These are phyloP conservation scores for Tolypocladium ophioglossoides DNA, from an alignment of 2,329 filamentous ascomycete genomes.

Conservation along the genomic window DNA sequence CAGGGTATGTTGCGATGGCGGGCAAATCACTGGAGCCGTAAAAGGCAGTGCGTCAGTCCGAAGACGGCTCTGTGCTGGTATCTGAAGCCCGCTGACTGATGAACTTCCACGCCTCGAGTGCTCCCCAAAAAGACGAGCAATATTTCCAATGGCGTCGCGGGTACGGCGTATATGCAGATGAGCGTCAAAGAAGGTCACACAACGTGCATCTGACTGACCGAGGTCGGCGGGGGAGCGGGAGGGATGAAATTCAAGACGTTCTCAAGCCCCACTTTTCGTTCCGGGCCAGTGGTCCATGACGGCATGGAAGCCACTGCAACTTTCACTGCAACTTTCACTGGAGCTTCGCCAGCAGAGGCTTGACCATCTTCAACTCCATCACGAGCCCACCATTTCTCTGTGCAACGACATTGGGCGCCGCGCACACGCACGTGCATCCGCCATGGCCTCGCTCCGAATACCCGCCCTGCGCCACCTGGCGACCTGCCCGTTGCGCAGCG, in stretches of 20 bases:
- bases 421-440: background rate
- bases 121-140: background rate
- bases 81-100: background rate
- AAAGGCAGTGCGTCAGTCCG: background rate
- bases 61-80: background rate
- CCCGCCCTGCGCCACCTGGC: slow-evolving; percentile 37
- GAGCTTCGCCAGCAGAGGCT: background rate
- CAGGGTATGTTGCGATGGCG: background rate
- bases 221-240: background rate
- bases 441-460: slow-evolving; percentile 39
- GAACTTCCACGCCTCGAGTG: background rate
- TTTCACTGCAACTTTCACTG: background rate
- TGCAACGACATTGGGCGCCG: background rate
- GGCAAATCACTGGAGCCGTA: no score
- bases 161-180: background rate
- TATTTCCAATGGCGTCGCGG: background rate
- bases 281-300: background rate
- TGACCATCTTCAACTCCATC: background rate
- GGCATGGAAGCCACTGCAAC: background rate
- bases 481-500: slow-evolving; percentile 18
- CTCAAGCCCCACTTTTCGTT: background rate
- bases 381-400: background rate
- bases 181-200: background rate
- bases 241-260: background rate
- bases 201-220: background rate